A percentile compares a stretch with the other conserved stretches of the same genome.
These are phyloP conservation scores for Casuarina equisetifolia DNA, from an alignment of 306 rosid genomes.

Conservation along the genomic window DNA sequence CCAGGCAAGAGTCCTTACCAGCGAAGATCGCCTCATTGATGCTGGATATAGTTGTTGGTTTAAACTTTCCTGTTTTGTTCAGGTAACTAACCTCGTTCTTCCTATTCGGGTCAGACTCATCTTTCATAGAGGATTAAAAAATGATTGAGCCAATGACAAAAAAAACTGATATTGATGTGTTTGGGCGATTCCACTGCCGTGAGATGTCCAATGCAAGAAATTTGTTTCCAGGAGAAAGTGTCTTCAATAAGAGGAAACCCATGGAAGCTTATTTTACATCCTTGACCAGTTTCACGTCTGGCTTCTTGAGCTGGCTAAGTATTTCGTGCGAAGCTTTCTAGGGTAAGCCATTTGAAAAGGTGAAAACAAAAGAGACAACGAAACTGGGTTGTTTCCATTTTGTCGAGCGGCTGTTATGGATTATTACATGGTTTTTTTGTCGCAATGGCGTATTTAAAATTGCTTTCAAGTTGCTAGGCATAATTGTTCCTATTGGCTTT, in stretches of 20 bases:
- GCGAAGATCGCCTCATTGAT: constrained; percentile 5
- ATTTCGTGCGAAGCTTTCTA: not conserved
- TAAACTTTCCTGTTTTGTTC: not conserved
- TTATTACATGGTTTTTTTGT: not conserved
- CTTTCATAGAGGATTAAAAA: not conserved
- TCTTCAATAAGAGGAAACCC: too few relatives aligned
- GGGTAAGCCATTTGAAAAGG: not conserved
- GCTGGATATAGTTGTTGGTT: not conserved
- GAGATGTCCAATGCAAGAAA: not conserved
- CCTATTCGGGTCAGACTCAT: not conserved
- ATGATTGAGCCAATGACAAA: not conserved
- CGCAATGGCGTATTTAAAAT: not conserved
- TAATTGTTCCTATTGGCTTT: constrained; percentile 22
- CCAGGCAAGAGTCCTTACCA: constrained; percentile 9
- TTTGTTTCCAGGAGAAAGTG: too few relatives aligned
- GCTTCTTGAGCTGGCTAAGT: not conserved
- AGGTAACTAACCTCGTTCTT: not conserved
- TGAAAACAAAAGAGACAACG: not conserved
- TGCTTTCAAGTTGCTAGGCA: constrained; percentile 4
- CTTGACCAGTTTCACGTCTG: not conserved
- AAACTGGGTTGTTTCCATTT: constrained; percentile 1
- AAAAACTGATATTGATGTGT: not conserved
- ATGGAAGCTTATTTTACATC: not conserved
- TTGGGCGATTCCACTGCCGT: not conserved
- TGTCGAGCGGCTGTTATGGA: not conserved